Percentiles rank a stretch among this genome's conserved stretches.
phyloP scores from a whole-genome alignment of 164 flowering plant species.

The Tetracentron sinense region DNA sequence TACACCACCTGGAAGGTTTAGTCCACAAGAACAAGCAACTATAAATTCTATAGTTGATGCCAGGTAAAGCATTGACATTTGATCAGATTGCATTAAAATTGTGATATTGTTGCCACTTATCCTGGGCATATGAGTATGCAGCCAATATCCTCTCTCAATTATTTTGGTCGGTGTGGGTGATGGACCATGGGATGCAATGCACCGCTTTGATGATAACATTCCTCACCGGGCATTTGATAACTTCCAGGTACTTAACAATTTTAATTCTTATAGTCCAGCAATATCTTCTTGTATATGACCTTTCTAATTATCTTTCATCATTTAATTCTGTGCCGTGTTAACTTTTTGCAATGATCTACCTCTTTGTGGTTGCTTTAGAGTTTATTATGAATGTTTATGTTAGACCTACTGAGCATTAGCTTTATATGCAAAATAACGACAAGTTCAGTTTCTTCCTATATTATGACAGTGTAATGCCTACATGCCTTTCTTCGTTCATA shows the following conservation, averaged over 20 bases:
- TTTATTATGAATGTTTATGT: not conserved
- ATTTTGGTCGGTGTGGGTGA: conserved; percentile 89
- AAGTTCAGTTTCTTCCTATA: no score
- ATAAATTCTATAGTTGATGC: conserved; percentile 69
- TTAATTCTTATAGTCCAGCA: not conserved
- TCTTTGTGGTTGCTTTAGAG: not conserved
- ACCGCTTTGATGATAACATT: conserved; percentile 77
- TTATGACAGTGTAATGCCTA: no score
- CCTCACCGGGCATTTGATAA: conserved; percentile 79
- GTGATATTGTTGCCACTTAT: not conserved
- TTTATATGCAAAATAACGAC: not conserved
- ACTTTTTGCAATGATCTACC: no score
- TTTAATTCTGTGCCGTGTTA: no score
- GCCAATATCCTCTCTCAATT: conserved; percentile 79
- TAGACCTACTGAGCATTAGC: not conserved
- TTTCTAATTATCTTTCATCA: no score
- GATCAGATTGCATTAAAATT: not conserved
- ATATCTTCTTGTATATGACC: no score
- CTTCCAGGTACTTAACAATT: conserved; percentile 55
- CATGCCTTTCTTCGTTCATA: no score
- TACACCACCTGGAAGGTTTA: conserved; percentile 49
- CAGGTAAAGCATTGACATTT: conserved; percentile 41
- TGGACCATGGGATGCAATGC: conserved; percentile 96
- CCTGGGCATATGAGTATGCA: conserved; percentile 19
- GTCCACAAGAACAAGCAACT: conserved; percentile 80